A percentile compares a stretch with the other conserved stretches of the same genome.
These are phyloP conservation scores for Drosera capensis DNA, from an alignment of 148 eudicot species.

Conservation along the genomic window DNA sequence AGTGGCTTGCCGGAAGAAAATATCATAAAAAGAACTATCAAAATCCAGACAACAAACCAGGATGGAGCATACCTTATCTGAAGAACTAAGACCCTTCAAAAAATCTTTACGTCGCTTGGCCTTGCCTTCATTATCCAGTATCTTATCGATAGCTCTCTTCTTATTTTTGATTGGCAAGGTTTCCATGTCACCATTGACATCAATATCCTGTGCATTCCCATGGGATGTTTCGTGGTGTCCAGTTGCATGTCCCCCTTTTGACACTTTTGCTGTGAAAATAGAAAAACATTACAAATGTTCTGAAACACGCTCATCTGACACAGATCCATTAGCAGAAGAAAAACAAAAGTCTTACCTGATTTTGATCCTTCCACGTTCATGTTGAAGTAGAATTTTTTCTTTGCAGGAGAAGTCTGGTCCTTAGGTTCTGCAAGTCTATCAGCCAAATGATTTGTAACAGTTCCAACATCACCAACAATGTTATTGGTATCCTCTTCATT, in stretches of 20 bases:
- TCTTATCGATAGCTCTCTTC: slow-evolving; percentile 14
- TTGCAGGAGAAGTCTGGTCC: slow-evolving; percentile 23
- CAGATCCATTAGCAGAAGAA: not conserved
- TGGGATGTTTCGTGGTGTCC: slow-evolving; percentile 21
- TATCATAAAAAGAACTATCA: not conserved
- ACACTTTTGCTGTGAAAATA: slow-evolving; percentile 15
- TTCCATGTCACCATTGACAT: slow-evolving; percentile 13
- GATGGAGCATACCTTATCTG: slow-evolving; percentile 48
- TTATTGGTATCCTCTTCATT: slow-evolving; percentile 38
- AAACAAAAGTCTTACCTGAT: slow-evolving; percentile 24
- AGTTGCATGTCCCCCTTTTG: slow-evolving; percentile 13
- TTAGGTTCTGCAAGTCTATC: slow-evolving; percentile 15
- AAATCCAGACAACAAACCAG: not conserved
- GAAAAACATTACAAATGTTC: not conserved
- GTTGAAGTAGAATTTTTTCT: slow-evolving; percentile 21
- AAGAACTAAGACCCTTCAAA: slow-evolving; percentile 15
- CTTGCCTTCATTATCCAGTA: slow-evolving; percentile 21
- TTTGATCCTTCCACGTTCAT: slow-evolving; percentile 24
- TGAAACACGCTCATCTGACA: not conserved
- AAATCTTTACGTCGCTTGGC: slow-evolving; percentile 23
- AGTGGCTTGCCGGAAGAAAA: not conserved
- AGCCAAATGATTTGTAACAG: slow-evolving; percentile 10
- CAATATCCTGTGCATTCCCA: slow-evolving; percentile 15
- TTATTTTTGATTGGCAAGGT: slow-evolving; percentile 19
- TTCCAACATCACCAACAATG: slow-evolving; percentile 39